Evolutionary conservation across 1,284 basidiomycete genomes (phyloP).

Genomic region (Leccinum olivaceoglutinosum): DNA sequence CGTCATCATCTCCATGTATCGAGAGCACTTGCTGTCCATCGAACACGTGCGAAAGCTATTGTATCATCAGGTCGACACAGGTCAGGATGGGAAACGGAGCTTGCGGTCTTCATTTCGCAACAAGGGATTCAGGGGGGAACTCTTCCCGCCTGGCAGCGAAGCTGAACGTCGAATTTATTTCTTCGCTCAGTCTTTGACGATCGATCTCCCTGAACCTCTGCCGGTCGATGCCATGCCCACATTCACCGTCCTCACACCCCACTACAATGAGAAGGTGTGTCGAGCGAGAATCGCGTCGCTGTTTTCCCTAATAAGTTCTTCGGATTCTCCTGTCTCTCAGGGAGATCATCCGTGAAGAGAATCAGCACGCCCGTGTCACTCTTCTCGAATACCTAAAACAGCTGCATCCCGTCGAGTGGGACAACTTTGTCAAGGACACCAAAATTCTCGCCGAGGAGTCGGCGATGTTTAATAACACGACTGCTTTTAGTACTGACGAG

Average conservation of each 20-base stretch:
- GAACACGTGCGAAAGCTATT: constrained; percentile 92
- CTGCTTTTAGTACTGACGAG: constrained; percentile 82
- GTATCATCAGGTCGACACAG: constrained; percentile 89
- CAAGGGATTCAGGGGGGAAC: constrained; percentile 80
- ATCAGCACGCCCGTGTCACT: constrained; percentile 92
- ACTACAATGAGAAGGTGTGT: constrained; percentile 88
- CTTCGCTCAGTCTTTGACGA: constrained; percentile 92
- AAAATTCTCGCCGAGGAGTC: constrained; percentile 98
- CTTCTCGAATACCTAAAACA: constrained; percentile 97
- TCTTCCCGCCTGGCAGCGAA: constrained; percentile 90
- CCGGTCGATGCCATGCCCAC: constrained; percentile 97
- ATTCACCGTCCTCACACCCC: constrained; percentile 92
- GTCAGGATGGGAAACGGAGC: constrained; percentile 78
- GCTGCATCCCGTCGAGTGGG: constrained; percentile 97
- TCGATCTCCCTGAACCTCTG: constrained; percentile 81
- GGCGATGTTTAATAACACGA: constrained; percentile 75
- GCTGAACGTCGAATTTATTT: constrained; percentile 94
- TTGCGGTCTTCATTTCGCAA: constrained; percentile 93
- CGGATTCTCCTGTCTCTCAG: constrained; percentile 87
- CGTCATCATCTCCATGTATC: constrained; percentile 97
- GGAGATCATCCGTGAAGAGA: constrained; percentile 95
- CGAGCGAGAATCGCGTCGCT: neutral
- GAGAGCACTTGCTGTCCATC: constrained; percentile 90
- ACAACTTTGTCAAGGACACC: constrained; percentile 99
- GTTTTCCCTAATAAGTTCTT: constrained; percentile 9